These are phyloP conservation scores for Laguncularia racemosa DNA, from an alignment of 345 rosid species.

Conservation along the genomic window DNA sequence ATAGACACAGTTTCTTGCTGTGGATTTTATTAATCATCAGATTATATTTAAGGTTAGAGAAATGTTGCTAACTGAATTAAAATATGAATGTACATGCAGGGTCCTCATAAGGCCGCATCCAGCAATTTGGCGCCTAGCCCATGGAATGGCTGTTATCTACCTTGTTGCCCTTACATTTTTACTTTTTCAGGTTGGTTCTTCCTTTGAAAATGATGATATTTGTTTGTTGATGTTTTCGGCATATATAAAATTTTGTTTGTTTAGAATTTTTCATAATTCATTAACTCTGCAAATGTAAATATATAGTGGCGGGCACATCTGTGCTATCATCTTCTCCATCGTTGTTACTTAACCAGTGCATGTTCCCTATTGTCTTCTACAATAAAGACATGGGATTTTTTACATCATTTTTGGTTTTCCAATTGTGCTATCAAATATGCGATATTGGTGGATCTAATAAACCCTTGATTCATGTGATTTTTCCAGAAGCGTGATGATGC, in stretches of 20 bases:
- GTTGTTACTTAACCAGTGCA: too few species aligned
- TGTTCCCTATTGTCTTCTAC: too few species aligned
- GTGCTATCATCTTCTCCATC: too few species aligned
- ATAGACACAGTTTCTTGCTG: too few species aligned
- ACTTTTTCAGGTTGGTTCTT: slow-evolving; percentile 84
- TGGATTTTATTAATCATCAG: too few species aligned
- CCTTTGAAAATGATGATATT: neutral
- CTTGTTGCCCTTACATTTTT: slow-evolving; percentile 88
- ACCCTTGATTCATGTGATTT: slow-evolving; percentile 3
- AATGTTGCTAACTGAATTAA: neutral
- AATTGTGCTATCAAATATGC: slow-evolving; percentile 1
- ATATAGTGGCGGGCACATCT: too few species aligned
- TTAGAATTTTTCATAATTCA: too few species aligned
- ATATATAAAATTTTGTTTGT: neutral
- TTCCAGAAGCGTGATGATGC: slow-evolving; percentile 94
- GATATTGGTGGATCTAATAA: neutral
- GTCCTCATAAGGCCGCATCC: slow-evolving; percentile 97
- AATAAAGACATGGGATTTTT: neutral
- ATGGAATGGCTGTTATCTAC: slow-evolving; percentile 95
- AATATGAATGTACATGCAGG: slow-evolving; percentile 31
- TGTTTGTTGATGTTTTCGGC: neutral
- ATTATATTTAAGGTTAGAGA: too few species aligned
- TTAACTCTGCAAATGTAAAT: too few species aligned
- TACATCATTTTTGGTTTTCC: neutral
- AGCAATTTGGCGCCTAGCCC: slow-evolving; percentile 96